These are phyloP conservation scores for Chytriomyces sp. DNA, from an alignment of 192 early-diverging fungal species.

Conservation along the genomic window DNA sequence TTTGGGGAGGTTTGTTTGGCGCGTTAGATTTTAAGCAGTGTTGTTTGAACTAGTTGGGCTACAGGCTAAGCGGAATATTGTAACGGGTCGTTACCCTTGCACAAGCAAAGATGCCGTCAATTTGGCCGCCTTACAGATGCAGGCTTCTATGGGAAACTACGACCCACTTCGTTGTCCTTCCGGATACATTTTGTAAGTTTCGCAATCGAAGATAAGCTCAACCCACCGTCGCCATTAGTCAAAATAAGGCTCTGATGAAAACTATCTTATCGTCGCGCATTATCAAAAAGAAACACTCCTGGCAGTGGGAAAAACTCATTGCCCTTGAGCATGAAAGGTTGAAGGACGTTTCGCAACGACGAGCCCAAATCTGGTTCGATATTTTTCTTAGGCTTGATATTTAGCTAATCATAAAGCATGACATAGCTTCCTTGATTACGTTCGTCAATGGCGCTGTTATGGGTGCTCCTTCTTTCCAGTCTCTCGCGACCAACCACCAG, in stretches of 20 bases:
- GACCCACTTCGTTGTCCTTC: constrained; percentile 40
- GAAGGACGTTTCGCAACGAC: not conserved
- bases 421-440: constrained; percentile 49
- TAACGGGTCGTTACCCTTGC: constrained; percentile 55
- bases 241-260: constrained; percentile 14
- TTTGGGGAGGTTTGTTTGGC: constrained; percentile 59
- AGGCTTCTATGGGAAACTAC: constrained; percentile 45
- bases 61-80: constrained; percentile 59
- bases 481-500: constrained; percentile 51
- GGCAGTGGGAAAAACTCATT: constrained; percentile 40
- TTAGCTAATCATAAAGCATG: too few relatives aligned
- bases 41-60: too few relatives aligned
- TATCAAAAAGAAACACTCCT: constrained; percentile 3
- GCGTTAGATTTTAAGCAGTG: too few relatives aligned
- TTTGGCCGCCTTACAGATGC: constrained; percentile 53
- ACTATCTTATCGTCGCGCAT: constrained; percentile 18
- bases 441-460: constrained; percentile 54
- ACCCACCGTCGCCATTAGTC: not conserved
- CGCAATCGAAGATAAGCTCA: not conserved
- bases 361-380: constrained; percentile 13
- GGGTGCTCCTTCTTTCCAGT: constrained; percentile 59
- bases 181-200: constrained; percentile 51
- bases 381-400: too few relatives aligned
- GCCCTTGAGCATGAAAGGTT: constrained; percentile 23
- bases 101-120: constrained; percentile 44